phyloP scores from a whole-genome alignment of 177 flowering plant species.

The Vitis hybrid region DNA sequence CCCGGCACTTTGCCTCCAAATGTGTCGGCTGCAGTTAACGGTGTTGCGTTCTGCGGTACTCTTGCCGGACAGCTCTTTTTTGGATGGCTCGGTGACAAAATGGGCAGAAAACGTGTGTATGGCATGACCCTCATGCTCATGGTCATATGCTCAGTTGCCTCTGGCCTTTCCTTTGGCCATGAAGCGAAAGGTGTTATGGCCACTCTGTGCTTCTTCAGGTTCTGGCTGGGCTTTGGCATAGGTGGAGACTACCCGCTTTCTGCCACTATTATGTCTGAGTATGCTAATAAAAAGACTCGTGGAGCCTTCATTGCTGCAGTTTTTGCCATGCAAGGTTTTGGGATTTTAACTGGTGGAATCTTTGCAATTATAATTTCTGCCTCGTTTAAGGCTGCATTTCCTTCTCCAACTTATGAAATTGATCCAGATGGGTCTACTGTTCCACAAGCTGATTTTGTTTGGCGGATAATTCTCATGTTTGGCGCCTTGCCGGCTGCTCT shows the following conservation, averaged over 20 bases:
- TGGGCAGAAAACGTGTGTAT: constrained; percentile 21
- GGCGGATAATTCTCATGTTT: constrained; percentile 30
- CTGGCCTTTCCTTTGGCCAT: constrained; percentile 27
- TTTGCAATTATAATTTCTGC: constrained; percentile 27
- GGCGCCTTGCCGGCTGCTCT: constrained; percentile 30
- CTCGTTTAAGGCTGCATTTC: constrained; percentile 19
- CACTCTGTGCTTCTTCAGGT: constrained; percentile 34
- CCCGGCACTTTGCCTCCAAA: constrained; percentile 33
- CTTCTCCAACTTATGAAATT: constrained; percentile 18
- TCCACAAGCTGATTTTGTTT: constrained; percentile 31
- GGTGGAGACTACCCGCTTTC: no score
- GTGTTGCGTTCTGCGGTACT: constrained; percentile 37
- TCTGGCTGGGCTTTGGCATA: constrained; percentile 20
- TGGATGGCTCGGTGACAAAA: constrained; percentile 16
- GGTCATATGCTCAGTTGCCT: constrained; percentile 27
- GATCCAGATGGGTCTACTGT: constrained; percentile 9
- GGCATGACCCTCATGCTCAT: constrained; percentile 30
- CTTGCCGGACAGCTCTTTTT: constrained; percentile 22
- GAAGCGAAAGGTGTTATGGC: constrained; percentile 24
- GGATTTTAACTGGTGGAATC: constrained; percentile 34
- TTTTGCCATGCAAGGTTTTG: constrained; percentile 25
- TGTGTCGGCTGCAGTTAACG: constrained; percentile 34
- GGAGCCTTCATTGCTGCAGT: no score
- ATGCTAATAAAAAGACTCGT: no score
- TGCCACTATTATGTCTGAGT: no score